These are phyloP conservation scores for Xylaria scruposa DNA, from an alignment of 495 filamentous ascomycete species.

Conservation along the genomic window DNA sequence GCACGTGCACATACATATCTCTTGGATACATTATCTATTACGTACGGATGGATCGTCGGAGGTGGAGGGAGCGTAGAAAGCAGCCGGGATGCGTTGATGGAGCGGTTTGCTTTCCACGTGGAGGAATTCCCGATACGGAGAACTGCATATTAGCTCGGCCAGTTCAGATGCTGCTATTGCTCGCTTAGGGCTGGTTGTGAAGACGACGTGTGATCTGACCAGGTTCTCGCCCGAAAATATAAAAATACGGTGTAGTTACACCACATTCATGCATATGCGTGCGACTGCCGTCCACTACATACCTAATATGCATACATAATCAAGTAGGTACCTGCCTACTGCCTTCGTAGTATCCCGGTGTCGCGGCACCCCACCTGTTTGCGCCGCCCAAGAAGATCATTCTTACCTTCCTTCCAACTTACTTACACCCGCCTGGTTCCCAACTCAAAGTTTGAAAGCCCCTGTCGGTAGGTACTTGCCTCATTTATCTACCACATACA, in stretches of 20 bases:
- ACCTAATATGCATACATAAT: too few relatives aligned
- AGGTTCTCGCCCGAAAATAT: not conserved
- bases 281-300: not conserved
- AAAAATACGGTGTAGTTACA: slow-evolving; percentile 2
- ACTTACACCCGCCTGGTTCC: not conserved
- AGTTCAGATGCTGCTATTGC: not conserved
- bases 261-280: not conserved
- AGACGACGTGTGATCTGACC: not conserved
- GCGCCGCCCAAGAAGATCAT: not conserved
- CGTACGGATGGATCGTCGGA: not conserved
- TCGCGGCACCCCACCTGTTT: not conserved
- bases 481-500: not conserved
- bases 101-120: slow-evolving; percentile 1
- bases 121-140: slow-evolving; percentile 6
- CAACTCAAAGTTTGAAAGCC: not conserved
- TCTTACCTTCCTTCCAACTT: not conserved
- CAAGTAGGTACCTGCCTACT: not conserved
- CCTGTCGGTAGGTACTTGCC: not conserved
- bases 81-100: not conserved
- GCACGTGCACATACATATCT: not conserved
- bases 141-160: slow-evolving; percentile 2
- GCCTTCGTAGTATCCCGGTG: not conserved
- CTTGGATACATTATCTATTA: not conserved
- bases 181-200: not conserved
- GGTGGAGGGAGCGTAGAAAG: not conserved